phyloP scores from a whole-genome alignment of 768 basidiomycete species.

The Phylloporus rhodoxanthus region DNA sequence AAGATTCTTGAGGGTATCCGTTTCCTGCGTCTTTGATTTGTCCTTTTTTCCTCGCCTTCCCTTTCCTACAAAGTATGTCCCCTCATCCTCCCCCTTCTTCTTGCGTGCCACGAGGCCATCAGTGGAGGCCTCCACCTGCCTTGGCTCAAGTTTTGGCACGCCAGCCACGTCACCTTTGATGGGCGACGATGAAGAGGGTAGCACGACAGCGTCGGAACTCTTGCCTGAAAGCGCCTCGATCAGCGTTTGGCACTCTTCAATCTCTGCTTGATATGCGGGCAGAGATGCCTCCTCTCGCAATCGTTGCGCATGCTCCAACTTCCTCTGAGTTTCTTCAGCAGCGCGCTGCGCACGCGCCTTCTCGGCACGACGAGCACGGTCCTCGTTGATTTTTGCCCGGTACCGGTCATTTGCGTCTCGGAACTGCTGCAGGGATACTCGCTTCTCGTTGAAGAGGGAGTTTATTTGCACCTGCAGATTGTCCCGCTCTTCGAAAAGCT shows the following conservation, averaged over 20 bases:
- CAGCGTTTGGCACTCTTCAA: conserved; percentile 94
- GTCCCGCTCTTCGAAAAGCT: conserved; percentile 85
- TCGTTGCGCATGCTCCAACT: conserved; percentile 69
- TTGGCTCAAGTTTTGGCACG: conserved; percentile 75
- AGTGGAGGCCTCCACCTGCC: conserved; percentile 68
- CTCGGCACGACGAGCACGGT: conserved; percentile 79
- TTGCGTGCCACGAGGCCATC: conserved; percentile 73
- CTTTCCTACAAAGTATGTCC: conserved; percentile 75
- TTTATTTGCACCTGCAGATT: conserved; percentile 63
- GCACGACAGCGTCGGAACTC: conserved; percentile 38
- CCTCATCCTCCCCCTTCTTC: conserved; percentile 90
- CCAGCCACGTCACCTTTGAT: conserved; percentile 47
- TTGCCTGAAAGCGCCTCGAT: conserved; percentile 80
- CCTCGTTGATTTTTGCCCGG: conserved; percentile 82
- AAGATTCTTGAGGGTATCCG: conserved; percentile 48
- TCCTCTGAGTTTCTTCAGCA: conserved; percentile 73
- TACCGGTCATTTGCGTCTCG: conserved; percentile 80
- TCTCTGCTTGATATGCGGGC: conserved; percentile 88
- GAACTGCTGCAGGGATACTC: conserved; percentile 63
- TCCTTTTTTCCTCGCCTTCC: conserved; percentile 58
- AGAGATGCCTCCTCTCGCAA: conserved; percentile 84
- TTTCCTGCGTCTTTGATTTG: conserved; percentile 35
- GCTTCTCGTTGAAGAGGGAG: conserved; percentile 67
- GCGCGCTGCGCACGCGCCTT: conserved; percentile 66
- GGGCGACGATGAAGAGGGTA: conserved; percentile 37